phyloP scores from a whole-genome alignment of 257 asterid genomes.

The Solanum virginianum region DNA sequence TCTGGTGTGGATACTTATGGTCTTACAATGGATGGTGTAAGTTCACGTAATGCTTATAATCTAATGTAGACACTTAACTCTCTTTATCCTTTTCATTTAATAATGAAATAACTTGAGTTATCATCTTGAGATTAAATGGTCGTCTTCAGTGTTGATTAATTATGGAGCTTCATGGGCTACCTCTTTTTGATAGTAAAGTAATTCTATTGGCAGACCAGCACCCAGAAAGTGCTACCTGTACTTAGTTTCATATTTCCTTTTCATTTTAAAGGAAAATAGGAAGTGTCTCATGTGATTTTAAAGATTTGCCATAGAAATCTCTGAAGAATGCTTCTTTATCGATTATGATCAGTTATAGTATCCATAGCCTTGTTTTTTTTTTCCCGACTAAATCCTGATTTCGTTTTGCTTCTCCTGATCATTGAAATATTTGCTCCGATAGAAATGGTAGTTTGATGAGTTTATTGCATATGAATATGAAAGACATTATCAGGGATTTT shows the following conservation, averaged over 20 bases:
- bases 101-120: neutral
- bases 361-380: neutral
- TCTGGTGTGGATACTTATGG: constrained; percentile 92
- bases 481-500: neutral
- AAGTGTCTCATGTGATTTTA: neutral
- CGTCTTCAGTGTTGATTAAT: neutral
- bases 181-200: neutral
- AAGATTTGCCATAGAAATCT: neutral
- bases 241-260: neutral
- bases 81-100: neutral
- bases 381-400: neutral
- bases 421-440: neutral
- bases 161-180: neutral
- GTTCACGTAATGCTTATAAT: constrained; percentile 16
- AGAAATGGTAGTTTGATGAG: neutral
- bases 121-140: neutral
- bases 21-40: constrained; percentile 94
- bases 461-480: neutral
- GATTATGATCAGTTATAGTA: neutral
- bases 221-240: neutral
- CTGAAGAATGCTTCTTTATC: neutral
- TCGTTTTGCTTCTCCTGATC: neutral
- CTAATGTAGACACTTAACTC: neutral
- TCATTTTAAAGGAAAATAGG: neutral
- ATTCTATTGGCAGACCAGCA: neutral